These are phyloP conservation scores for Leccinum griseonigrum DNA, from an alignment of 1,284 basidiomycete species.

Conservation along the genomic window DNA sequence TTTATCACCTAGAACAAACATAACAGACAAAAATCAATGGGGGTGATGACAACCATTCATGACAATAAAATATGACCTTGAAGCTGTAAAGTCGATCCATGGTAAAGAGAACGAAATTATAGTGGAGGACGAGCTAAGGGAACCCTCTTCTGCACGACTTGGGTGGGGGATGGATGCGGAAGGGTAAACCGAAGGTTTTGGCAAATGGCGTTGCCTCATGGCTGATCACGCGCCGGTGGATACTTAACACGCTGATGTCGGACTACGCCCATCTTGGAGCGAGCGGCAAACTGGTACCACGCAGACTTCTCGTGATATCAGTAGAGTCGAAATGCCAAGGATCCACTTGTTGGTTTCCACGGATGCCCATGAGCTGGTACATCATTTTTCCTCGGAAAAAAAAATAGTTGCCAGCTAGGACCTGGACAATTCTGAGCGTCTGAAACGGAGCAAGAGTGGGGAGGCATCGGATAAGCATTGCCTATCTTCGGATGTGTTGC, in stretches of 20 bases:
- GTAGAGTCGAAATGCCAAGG: conserved; percentile 8
- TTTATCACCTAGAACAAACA: conserved; percentile 3
- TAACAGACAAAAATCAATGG: conserved; percentile 5
- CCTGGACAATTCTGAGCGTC: conserved; percentile 3
- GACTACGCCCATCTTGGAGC: conserved; percentile 3
- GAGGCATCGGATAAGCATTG: conserved; percentile 9
- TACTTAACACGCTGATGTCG: conserved; percentile 13
- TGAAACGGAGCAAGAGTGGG: conserved; percentile 3
- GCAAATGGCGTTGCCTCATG: neutral
- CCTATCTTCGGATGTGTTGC: conserved; percentile 9
- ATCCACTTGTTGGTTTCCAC: conserved; percentile 9
- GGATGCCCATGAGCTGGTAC: neutral
- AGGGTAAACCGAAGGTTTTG: conserved; percentile 2
- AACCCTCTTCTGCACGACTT: conserved; percentile 8
- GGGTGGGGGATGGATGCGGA: conserved; percentile 8
- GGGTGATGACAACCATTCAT: neutral
- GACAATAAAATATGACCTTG: conserved; percentile 10
- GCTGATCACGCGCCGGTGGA: conserved; percentile 12
- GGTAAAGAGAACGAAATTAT: conserved; percentile 11
- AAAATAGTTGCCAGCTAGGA: neutral
- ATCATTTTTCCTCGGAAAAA: conserved; percentile 8
- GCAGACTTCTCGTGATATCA: neutral
- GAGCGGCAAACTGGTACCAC: neutral
- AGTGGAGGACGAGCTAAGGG: neutral
- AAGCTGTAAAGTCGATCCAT: conserved; percentile 1